These are phyloP conservation scores for Taphrina confusa DNA, from an alignment of 1,139 yeast genomes.

Conservation along the genomic window DNA sequence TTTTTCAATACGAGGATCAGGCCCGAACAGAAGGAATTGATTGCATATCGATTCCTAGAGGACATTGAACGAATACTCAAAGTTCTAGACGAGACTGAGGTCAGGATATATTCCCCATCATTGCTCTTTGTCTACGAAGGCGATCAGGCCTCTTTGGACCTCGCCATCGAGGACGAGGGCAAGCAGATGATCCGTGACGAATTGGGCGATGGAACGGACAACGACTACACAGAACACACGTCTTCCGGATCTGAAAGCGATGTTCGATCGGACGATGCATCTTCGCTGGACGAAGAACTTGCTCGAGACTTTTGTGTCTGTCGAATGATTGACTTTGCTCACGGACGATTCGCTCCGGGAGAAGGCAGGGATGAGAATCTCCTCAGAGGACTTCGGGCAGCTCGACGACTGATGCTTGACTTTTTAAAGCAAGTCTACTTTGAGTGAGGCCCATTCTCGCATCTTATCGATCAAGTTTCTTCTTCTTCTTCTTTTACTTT, in stretches of 20 bases:
- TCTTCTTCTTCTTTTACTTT: neutral
- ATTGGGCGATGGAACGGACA: conserved; percentile 17
- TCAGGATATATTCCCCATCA: conserved; percentile 73
- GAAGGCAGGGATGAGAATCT: conserved; percentile 72
- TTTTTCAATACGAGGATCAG: conserved; percentile 51
- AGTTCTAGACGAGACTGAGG: conserved; percentile 61
- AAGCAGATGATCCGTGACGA: conserved; percentile 44
- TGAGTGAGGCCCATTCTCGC: neutral
- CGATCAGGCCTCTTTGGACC: conserved; percentile 50
- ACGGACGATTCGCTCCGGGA: conserved; percentile 65
- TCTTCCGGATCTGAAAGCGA: neutral
- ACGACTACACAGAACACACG: neutral
- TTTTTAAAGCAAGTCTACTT: conserved; percentile 12
- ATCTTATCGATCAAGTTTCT: neutral
- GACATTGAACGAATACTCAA: conserved; percentile 67
- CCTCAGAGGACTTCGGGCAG: conserved; percentile 53
- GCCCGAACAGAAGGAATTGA: conserved; percentile 45
- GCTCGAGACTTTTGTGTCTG: conserved; percentile 37
- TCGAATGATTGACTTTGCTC: conserved; percentile 83
- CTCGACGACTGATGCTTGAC: conserved; percentile 13
- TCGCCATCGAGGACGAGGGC: conserved; percentile 44
- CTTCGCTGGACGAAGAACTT: conserved; percentile 19
- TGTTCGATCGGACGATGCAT: conserved; percentile 4
- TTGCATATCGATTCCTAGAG: conserved; percentile 53
- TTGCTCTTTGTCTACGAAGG: conserved; percentile 74